Conservation (phyloP, 495 filamentous ascomycete species). For the Neurospora terricola region DNA sequence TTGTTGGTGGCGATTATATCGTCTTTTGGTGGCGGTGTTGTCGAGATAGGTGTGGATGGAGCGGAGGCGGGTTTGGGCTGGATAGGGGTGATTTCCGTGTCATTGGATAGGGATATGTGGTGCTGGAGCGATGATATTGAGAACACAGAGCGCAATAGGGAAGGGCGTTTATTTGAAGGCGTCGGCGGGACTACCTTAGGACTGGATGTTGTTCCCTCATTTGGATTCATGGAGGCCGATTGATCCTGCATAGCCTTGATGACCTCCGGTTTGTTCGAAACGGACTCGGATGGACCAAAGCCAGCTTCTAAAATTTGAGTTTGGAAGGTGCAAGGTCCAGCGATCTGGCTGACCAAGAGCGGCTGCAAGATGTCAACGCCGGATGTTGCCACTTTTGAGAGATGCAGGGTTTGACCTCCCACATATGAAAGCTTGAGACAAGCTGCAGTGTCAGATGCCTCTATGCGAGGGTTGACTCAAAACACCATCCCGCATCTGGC, state of each 20-base stretch:
- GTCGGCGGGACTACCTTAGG: not conserved
- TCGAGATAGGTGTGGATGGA: not conserved
- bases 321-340: not conserved
- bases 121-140: not conserved
- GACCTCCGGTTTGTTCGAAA: not conserved
- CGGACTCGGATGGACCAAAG: not conserved
- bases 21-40: not conserved
- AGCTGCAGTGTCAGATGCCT: not conserved
- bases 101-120: not conserved
- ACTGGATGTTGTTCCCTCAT: not conserved
- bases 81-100: not conserved
- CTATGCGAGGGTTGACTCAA: not conserved
- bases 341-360: not conserved
- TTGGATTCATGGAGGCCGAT: not conserved
- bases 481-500: not conserved
- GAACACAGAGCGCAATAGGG: not conserved
- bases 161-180: not conserved
- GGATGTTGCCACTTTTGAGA: not conserved
- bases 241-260: not conserved
- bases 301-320: not conserved
- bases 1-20: not conserved
- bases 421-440: not conserved
- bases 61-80: not conserved
- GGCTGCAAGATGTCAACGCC: not conserved
- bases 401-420: not conserved